Base-by-base conservation (phyloP, 2,329 filamentous ascomycete species). In the Knufia fluminis region DNA sequence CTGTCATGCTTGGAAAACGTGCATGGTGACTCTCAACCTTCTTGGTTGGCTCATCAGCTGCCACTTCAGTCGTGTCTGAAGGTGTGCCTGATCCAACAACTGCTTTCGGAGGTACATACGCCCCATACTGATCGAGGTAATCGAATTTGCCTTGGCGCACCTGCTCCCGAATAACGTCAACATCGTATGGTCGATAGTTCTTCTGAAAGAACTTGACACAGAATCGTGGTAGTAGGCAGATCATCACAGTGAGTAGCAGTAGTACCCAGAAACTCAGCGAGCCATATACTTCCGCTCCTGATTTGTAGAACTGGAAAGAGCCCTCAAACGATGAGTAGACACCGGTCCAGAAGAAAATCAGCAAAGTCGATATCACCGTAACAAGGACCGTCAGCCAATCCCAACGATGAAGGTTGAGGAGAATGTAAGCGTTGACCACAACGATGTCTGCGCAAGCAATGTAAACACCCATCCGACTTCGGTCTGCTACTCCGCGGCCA, bases 401-500 rank as follows among this genome's bases (percentile, higher is more conserved):
- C 92, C 92, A 98, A 53, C 91, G 81, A 67, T 95, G 97, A 1
- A 86, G 94, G 69, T 98, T 98, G 71, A 97, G 82, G 56, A 98
- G 73, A 58, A 98, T 87, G 71, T 97, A 98, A 52, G 83, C 72
- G 67, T 98, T 98, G 73, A 95, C 94, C 35, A 87, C 83, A 58
- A 94, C 71, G 51, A 98, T 83, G 4, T 87, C 82, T 12, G 86
- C 85, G 50, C 86, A 87, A 2, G 83, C 89, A 59, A 96, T 80
- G 65, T 92, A 94, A 47, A 87, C 79, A 60, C 92, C 92, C 61
- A 98, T 84, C 57, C 90, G 82, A 55, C 82, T 79, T 58, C 88
- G 82, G 60, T 97, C 91, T 53, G 80, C 77, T 22, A 97, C 71
- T 57, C 83, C 80, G 46, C 86, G 73, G 3, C 92, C 92, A 56